These are phyloP conservation scores for Naumovozyma castellii DNA, from an alignment of 805 yeast species.

Conservation along the genomic window DNA sequence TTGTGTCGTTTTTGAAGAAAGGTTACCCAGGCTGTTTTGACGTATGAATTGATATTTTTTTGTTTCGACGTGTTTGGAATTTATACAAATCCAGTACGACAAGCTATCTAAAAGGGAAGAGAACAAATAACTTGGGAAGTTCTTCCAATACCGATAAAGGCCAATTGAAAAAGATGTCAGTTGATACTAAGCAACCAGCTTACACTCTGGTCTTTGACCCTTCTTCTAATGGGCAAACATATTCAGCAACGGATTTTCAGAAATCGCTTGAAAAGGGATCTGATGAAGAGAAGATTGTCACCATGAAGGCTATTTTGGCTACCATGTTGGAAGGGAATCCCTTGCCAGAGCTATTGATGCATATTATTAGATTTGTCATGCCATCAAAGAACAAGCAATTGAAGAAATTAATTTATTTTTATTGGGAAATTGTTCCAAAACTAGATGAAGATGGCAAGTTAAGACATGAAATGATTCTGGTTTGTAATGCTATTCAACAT, in stretches of 20 bases:
- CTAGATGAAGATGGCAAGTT: conserved; percentile 78
- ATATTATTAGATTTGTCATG: conserved; percentile 93
- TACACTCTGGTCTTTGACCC: conserved; percentile 79
- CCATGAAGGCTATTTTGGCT: conserved; percentile 81
- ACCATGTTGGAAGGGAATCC: conserved; percentile 89
- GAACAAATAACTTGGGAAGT: neutral
- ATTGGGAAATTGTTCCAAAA: conserved; percentile 98
- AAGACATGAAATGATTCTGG: conserved; percentile 97
- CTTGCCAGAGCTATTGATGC: conserved; percentile 90
- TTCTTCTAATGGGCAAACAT: conserved; percentile 48
- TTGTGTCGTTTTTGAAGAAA: neutral
- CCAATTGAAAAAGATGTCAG: conserved; percentile 10
- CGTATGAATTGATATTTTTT: neutral
- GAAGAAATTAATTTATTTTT: conserved; percentile 85
- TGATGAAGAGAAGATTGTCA: conserved; percentile 77
- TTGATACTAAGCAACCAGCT: conserved; percentile 33
- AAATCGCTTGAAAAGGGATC: conserved; percentile 75
- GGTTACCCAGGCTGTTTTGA: neutral
- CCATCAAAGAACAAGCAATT: conserved; percentile 86
- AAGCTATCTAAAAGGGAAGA: neutral
- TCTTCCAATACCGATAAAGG: neutral
- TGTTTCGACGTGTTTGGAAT: neutral
- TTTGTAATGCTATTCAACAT: conserved; percentile 94
- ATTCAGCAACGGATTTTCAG: conserved; percentile 62
- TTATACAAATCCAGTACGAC: neutral